These are phyloP conservation scores for Talaromyces proteolyticus DNA, from an alignment of 495 filamentous ascomycete genomes.

Conservation along the genomic window DNA sequence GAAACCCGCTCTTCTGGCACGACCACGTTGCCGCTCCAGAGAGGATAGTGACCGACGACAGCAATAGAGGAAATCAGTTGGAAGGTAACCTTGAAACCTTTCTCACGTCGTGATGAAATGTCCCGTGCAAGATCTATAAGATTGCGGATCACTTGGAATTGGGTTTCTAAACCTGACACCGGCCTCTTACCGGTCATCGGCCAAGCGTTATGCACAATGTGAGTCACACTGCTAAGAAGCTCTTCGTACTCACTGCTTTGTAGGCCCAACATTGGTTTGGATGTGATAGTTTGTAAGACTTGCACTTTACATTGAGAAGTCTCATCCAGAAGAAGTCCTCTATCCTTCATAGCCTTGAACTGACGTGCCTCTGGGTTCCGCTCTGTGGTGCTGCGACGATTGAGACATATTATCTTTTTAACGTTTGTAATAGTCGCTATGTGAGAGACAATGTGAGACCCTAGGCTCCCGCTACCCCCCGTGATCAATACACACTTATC, in stretches of 20 bases:
- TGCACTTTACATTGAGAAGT: constrained; percentile 26
- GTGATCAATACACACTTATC: constrained; percentile 39
- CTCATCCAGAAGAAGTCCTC: constrained; percentile 23
- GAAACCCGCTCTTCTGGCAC: constrained; percentile 22
- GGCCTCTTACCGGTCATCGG: constrained; percentile 44
- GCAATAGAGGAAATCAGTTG: constrained; percentile 53
- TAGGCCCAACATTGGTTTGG: constrained; percentile 41
- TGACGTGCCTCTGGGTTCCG: constrained; percentile 22
- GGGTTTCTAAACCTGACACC: constrained; percentile 38
- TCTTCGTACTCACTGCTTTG: constrained; percentile 22
- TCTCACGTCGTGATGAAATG: constrained; percentile 6
- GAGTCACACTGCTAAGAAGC: constrained; percentile 38
- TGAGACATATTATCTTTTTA: constrained; percentile 38
- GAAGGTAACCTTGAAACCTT: constrained; percentile 28
- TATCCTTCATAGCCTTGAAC: constrained; percentile 23
- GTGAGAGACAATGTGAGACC: constrained; percentile 37
- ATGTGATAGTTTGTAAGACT: constrained; percentile 41
- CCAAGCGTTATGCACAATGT: constrained; percentile 56
- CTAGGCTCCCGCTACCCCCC: constrained; percentile 46
- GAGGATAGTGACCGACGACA: constrained; percentile 37
- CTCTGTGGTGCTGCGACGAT: constrained; percentile 23
- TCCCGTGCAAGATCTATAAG: constrained; percentile 39
- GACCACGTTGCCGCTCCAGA: constrained; percentile 13
- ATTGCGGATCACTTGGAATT: constrained; percentile 42
- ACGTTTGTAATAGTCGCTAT: constrained; percentile 28